Evolutionary conservation across 768 basidiomycete genomes (phyloP).

Genomic region (Calocera cornea): DNA sequence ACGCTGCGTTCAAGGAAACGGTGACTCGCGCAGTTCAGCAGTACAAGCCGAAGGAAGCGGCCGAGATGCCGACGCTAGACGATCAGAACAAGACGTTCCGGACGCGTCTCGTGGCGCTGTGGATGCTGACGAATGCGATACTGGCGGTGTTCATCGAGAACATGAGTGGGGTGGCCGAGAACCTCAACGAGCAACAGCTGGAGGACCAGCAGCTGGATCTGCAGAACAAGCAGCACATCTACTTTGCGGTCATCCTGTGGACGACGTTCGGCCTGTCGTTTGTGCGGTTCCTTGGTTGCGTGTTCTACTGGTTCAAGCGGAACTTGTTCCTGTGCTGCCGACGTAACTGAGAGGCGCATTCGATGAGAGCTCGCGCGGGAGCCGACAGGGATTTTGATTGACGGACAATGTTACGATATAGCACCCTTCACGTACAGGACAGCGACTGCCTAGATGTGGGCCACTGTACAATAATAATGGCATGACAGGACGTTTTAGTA

Average conservation of each 20-base stretch:
- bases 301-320: constrained; percentile 70
- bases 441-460: too few relatives aligned
- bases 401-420: too few relatives aligned
- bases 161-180: constrained; percentile 46
- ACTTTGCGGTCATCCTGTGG: constrained; percentile 68
- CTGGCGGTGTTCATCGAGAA: constrained; percentile 66
- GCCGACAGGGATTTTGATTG: too few relatives aligned
- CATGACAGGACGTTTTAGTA: too few relatives aligned
- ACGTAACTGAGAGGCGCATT: constrained; percentile 36
- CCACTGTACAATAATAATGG: too few relatives aligned
- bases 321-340: constrained; percentile 75
- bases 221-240: constrained; percentile 37
- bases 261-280: constrained; percentile 60
- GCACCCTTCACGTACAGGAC: too few relatives aligned
- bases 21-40: constrained; percentile 77
- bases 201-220: constrained; percentile 25
- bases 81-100: constrained; percentile 89
- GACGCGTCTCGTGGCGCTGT: constrained; percentile 67
- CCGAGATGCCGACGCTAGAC: constrained; percentile 73
- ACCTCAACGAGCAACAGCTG: constrained; percentile 29
- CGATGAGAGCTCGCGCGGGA: too few relatives aligned
- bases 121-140: constrained; percentile 63
- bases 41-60: constrained; percentile 45
- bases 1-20: constrained; percentile 81
- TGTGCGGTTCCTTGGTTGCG: constrained; percentile 67